phyloP scores from a whole-genome alignment of 805 yeast species.

The Candida endomychidarum region DNA sequence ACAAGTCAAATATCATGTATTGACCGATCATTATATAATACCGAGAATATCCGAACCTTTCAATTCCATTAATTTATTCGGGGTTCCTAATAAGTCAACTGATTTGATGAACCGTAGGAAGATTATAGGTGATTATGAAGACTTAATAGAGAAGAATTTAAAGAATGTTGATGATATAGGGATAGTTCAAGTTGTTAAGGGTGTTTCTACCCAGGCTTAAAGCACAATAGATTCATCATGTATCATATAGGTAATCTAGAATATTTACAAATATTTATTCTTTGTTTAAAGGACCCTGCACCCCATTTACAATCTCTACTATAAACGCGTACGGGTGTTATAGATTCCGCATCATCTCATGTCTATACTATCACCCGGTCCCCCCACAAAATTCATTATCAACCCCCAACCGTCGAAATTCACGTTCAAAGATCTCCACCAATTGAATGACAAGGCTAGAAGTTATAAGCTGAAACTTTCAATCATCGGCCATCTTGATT shows the following conservation, averaged over 20 bases:
- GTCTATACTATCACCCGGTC: slow-evolving; percentile 1
- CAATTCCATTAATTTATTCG: slow-evolving; percentile 60
- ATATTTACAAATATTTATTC: too few species aligned
- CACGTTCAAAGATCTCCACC: slow-evolving; percentile 49
- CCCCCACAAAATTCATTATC: slow-evolving; percentile 3
- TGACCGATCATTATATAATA: slow-evolving; percentile 51
- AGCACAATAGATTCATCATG: too few species aligned
- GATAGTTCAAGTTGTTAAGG: not conserved
- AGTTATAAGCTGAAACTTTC: slow-evolving; percentile 70
- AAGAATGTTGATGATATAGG: slow-evolving; percentile 7
- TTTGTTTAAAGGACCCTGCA: too few species aligned
- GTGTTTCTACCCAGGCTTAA: not conserved
- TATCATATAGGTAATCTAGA: too few species aligned
- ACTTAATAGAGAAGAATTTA: slow-evolving; percentile 3
- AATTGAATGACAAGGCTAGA: slow-evolving; percentile 43
- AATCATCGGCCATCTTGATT: slow-evolving; percentile 81
- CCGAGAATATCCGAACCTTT: slow-evolving; percentile 63
- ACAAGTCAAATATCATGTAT: slow-evolving; percentile 39
- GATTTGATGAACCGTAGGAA: slow-evolving; percentile 16
- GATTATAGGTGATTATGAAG: slow-evolving; percentile 8
- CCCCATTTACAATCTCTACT: too few species aligned
- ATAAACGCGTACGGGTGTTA: too few species aligned
- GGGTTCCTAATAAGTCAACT: slow-evolving; percentile 23
- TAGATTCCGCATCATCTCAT: too few species aligned
- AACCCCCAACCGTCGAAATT: slow-evolving; percentile 35